A percentile compares a stretch with the other conserved stretches of the same genome.
phyloP scores from a whole-genome alignment of 306 rosid genomes.

The Rubus idaeus region DNA sequence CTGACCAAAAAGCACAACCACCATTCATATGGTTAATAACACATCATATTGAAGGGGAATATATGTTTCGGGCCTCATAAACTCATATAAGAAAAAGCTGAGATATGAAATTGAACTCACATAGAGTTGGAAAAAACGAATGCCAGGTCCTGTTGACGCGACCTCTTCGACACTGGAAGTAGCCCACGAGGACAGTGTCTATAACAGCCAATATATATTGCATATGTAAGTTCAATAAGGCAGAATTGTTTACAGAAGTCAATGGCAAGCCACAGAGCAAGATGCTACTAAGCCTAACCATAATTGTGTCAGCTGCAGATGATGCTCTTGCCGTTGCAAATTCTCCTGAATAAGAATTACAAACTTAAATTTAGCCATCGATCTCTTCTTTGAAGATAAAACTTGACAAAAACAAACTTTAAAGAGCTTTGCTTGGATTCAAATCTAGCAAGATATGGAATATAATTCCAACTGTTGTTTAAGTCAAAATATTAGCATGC shows the following conservation, averaged over 20 bases:
- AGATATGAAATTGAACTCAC: constrained; percentile 47
- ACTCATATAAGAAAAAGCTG: too few species aligned
- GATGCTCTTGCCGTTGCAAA: constrained; percentile 90
- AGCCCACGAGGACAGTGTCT: constrained; percentile 98
- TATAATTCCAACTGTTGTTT: neutral
- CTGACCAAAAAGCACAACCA: constrained; percentile 32
- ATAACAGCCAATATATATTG: constrained; percentile 28
- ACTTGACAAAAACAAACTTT: neutral
- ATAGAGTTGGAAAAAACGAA: constrained; percentile 96
- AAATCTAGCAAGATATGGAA: neutral
- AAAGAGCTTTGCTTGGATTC: neutral
- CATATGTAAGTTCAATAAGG: neutral
- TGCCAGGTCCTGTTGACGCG: constrained; percentile 97
- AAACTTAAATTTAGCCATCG: neutral
- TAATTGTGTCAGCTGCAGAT: constrained; percentile 85
- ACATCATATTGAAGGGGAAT: neutral
- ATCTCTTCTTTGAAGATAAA: neutral
- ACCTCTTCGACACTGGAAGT: constrained; percentile 98
- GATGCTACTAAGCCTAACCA: constrained; percentile 50
- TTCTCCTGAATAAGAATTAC: constrained; percentile 60
- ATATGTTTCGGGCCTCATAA: too few species aligned
- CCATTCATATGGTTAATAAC: neutral
- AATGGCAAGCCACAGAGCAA: neutral
- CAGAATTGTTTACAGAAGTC: neutral
- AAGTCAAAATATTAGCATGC: neutral